Evolutionary conservation across 306 rosid species (phyloP).

Genomic region (Urtica urens): DNA sequence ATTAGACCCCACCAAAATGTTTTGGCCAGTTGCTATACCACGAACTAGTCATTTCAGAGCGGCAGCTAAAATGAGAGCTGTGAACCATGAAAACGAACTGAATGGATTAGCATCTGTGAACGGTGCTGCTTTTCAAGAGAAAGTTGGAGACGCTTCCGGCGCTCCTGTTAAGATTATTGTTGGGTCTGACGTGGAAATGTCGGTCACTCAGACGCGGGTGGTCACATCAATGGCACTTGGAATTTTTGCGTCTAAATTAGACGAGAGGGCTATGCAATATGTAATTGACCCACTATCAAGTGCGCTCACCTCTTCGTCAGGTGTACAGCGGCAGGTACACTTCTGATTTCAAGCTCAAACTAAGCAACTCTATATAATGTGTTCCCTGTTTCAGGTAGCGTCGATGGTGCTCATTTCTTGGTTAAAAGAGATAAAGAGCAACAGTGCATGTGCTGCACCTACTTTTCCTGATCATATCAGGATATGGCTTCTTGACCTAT

Average conservation of each 20-base stretch:
- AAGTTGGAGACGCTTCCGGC: slow-evolving; percentile 55
- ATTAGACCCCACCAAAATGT: slow-evolving; percentile 81
- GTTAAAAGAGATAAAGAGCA: slow-evolving; percentile 59
- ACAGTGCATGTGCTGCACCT: slow-evolving; percentile 22
- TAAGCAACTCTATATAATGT: too few relatives aligned
- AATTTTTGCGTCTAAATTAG: slow-evolving; percentile 61
- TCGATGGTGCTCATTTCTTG: slow-evolving; percentile 84
- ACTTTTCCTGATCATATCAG: slow-evolving; percentile 31
- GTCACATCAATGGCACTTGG: slow-evolving; percentile 88
- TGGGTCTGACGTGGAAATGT: slow-evolving; percentile 74
- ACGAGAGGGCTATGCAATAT: slow-evolving; percentile 41
- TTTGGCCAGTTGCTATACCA: slow-evolving; percentile 92
- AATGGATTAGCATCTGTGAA: slow-evolving; percentile 39
- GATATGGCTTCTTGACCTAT: slow-evolving; percentile 73
- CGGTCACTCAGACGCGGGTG: slow-evolving; percentile 81
- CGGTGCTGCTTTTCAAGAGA: slow-evolving; percentile 44
- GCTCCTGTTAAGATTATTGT: slow-evolving; percentile 65
- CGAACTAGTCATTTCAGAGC: slow-evolving; percentile 88
- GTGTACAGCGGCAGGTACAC: slow-evolving; percentile 85
- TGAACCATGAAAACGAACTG: slow-evolving; percentile 57
- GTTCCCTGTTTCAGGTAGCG: slow-evolving; percentile 85
- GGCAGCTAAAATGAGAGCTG: slow-evolving; percentile 98
- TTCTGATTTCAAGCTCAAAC: background rate
- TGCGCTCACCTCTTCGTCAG: slow-evolving; percentile 63
- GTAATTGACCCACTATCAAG: slow-evolving; percentile 62